Evolutionary conservation across 2,329 filamentous ascomycete species (phyloP), one percentile per base, ranked within the genome.

Genomic region (Periconia digitata): DNA sequence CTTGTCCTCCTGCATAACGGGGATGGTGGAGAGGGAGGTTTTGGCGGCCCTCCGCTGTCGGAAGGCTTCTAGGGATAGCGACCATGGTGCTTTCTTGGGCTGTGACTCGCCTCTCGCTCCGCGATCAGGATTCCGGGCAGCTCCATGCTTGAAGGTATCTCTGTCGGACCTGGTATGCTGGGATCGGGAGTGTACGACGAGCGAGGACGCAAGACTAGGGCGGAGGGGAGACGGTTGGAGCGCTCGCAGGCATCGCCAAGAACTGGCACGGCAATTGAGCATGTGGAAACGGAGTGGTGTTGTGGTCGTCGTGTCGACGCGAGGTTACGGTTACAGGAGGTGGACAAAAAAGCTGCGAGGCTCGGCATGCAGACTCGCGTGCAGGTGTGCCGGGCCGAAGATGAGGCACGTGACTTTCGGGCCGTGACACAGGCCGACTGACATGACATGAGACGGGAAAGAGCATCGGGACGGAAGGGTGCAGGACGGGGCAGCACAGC

Each of bases 241-340:
- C 40, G 74, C 71, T 39, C 72, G 72, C 42, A 75, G 64, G 55
- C 67, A 71, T 66, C 72, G 74, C 61, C 69, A 63, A 42, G 74
- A 65, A 61, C 74, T 76, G 54, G 71, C 67, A 51, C 68, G 71
- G 55, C 75, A 77, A 43, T 72, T 72, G 50, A 76, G 67, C 76
- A 78, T 78, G 44, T 49, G 51, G 43, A 53, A 44, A 21, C 49
- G 38, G 22, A 38, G 47, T 16, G 54, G 49, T 45, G 38, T 52
- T 52, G 43, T 43, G 34, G 35, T 15, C 27, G 27, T 27, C 24
- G 24, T 32, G n/a, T 32, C 27, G 10, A 32, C 5, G 27, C 27
- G 27, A 32, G 27, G 40, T 48, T 29, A 21, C 47, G 40, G 45
- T 44, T 47, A 38, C 46, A 53, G 43, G 21, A 27, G 38, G 21